Evolutionary conservation across 345 rosid genomes (phyloP).

Genomic region (Brassica napus): Da-Ae NC_063437.1:20291001-20291500

Average conservation of each 20-base stretch:
- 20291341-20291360: not conserved
- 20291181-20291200: not conserved
- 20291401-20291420: not conserved
- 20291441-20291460: not conserved
- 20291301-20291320: not conserved
- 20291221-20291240: not conserved
- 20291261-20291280: not conserved
- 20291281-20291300: not conserved
- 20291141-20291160: not conserved
- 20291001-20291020: not conserved
- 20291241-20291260: not conserved
- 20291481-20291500: not conserved
- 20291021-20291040: not conserved
- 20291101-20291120: not conserved
- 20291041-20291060: not conserved
- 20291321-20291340: no score
- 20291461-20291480: not conserved
- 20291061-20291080: not conserved
- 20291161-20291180: not conserved
- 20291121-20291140: not conserved
- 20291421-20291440: not conserved
- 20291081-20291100: not conserved
- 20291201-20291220: not conserved
- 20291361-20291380: not conserved
- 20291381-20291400: not conserved